Evolutionary conservation across 805 yeast genomes (phyloP).

Genomic region (Nadsonia fulvescens): DNA sequence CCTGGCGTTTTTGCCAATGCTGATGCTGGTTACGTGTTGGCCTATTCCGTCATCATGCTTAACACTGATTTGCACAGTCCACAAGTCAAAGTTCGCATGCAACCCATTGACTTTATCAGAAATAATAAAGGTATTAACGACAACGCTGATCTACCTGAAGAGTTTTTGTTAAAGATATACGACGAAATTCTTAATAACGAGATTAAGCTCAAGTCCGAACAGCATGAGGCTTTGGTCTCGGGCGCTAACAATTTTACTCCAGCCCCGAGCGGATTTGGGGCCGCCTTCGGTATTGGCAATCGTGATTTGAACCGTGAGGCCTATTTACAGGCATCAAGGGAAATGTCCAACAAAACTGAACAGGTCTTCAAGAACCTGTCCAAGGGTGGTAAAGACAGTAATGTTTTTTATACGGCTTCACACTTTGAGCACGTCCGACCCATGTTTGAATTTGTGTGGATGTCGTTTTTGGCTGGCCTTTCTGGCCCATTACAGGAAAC

Average conservation of each 20-base stretch:
- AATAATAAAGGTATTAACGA: slow-evolving; percentile 90
- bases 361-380: slow-evolving; percentile 47
- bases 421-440: slow-evolving; percentile 83
- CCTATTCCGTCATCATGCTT: slow-evolving; percentile 81
- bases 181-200: slow-evolving; percentile 70
- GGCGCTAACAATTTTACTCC: slow-evolving; percentile 30
- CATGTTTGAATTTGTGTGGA: slow-evolving; percentile 88
- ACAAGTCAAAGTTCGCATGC: slow-evolving; percentile 75
- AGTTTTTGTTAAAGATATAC: slow-evolving; percentile 48
- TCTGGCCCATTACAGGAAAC: slow-evolving; percentile 87
- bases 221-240: slow-evolving; percentile 72
- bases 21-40: slow-evolving; percentile 81
- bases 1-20: slow-evolving; percentile 76
- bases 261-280: slow-evolving; percentile 15
- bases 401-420: slow-evolving; percentile 60
- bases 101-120: slow-evolving; percentile 65
- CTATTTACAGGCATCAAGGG: slow-evolving; percentile 80
- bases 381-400: slow-evolving; percentile 23
- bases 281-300: slow-evolving; percentile 20
- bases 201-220: slow-evolving; percentile 83
- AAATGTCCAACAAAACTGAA: slow-evolving; percentile 79
- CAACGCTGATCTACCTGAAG: slow-evolving; percentile 65
- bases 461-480: slow-evolving; percentile 87
- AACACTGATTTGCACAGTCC: slow-evolving; percentile 89
- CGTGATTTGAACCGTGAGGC: slow-evolving; percentile 65